Evolutionary conservation across 2,329 filamentous ascomycete species (phyloP), one percentile per base, ranked within the genome.

Genomic region (Ascosphaera apis): DNA sequence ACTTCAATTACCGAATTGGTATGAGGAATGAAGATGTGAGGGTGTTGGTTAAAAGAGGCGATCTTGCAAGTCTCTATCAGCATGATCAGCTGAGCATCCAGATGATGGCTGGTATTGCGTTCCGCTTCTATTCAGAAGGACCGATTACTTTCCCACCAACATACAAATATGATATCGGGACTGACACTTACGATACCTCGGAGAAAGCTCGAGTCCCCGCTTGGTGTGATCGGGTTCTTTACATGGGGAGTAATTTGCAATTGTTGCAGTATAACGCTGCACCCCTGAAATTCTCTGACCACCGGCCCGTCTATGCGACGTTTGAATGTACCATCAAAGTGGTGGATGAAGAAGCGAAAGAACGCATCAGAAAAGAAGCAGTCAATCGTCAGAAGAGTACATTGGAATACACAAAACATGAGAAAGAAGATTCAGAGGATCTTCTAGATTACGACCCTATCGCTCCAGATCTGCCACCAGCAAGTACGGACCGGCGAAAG

Each of bases 1-100:
- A 98, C 53, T 98, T 98, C 62, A 98, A 98, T 51, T 98, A 98
- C 55, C 76, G 88, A 13, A 91, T 98, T 46, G 86, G 84, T 1
- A 64, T 95, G 39, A 67, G 66, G 32, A 72, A 81, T 43, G 82
- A 92, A 28, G 73, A 67, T 40, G 80, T 82, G 5, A 75, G 79
- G 44, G 67, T 73, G 21, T 60, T 91, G 7, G 71, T 92, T 37
- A 68, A 75, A 45, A 65, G 68, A 37, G 63, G 69, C 17, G 76
- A 93, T 47, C 62, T 91, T 8, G 78, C 76, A 38, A 74, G 66
- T 13, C 58, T 95, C 35, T 91, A 92, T 50, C 78, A 88, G 41
- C 91, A 93, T 47, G 86, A 95, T 48, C 84, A 93, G 63, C 66
- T 98, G 38, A 93, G 95, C 51, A 61, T 95, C 6, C 84, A 95